phyloP scores from a whole-genome alignment of 1,284 basidiomycete genomes.

The Earliella scabrosa region DNA sequence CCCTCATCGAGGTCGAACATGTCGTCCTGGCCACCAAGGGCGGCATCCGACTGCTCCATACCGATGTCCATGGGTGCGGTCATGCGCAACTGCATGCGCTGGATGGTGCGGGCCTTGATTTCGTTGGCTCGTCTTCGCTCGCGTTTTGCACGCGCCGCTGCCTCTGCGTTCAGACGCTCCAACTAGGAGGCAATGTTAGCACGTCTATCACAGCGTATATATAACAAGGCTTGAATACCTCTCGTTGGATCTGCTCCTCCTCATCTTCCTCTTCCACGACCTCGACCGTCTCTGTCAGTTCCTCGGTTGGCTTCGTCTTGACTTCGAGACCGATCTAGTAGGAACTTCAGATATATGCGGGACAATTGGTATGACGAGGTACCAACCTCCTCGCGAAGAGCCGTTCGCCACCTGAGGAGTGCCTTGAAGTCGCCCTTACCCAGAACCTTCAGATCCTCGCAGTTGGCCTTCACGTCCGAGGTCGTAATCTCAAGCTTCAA shows the following conservation, averaged over 20 bases:
- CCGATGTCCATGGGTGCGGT: slow-evolving; percentile 95
- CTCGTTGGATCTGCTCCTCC: slow-evolving; percentile 86
- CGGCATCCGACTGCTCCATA: slow-evolving; percentile 81
- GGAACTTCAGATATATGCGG: background rate
- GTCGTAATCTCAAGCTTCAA: slow-evolving; percentile 74
- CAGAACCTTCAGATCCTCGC: slow-evolving; percentile 93
- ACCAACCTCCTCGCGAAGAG: slow-evolving; percentile 81
- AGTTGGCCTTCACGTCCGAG: slow-evolving; percentile 81
- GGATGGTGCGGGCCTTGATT: slow-evolving; percentile 84
- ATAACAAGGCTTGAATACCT: slow-evolving; percentile 38
- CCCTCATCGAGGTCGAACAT: slow-evolving; percentile 83
- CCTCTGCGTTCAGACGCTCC: slow-evolving; percentile 83
- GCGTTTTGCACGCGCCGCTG: slow-evolving; percentile 74
- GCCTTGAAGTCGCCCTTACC: slow-evolving; percentile 98
- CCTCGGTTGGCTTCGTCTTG: slow-evolving; percentile 72
- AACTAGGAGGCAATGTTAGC: slow-evolving; percentile 54
- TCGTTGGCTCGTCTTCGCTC: slow-evolving; percentile 91
- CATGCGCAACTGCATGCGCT: slow-evolving; percentile 98
- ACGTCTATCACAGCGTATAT: background rate
- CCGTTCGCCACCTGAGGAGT: slow-evolving; percentile 89
- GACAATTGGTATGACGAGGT: too few species aligned
- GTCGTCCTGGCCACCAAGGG: slow-evolving; percentile 80
- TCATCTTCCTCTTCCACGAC: slow-evolving; percentile 82
- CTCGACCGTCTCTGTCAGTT: slow-evolving; percentile 79
- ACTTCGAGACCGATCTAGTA: slow-evolving; percentile 79